Evolutionary conservation across 345 rosid genomes (phyloP), one percentile per base, ranked within the genome.

Genomic region (Ceriops tagal): DNA sequence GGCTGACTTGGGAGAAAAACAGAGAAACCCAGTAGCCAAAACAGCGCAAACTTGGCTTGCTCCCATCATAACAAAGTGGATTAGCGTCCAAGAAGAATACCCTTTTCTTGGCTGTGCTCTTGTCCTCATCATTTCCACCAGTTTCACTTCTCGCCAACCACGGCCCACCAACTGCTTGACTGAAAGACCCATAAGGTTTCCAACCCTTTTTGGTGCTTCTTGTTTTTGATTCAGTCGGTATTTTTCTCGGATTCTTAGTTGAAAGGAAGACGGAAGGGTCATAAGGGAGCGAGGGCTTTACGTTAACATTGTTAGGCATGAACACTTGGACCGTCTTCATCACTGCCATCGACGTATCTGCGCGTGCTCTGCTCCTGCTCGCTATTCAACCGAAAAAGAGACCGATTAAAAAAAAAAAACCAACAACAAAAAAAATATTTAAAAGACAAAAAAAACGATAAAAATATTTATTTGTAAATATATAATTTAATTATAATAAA

Each of bases 61-160:
- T 89, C 76, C 95, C 97, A 22, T 78, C 88, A 56, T 88, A 91
- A 80, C 97, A 89, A 34, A 93, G 82, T 39, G 98, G 96, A 77
- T 92, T 88, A 21, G 87, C 95, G 67, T 93, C 98, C 85, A 91
- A 79, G 71, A 93, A 83, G 82, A 91, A 93, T 3, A 89, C 95
- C 88, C 95, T 91, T 81, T 78, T 84, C 82, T 78, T 89, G 73
- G 49, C 61, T 67, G 68, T 61, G 15, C 75, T 73, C 58, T 65
- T 77, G 56, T 52, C 70, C 47, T 31, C 62, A 62, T 66, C 55
- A 56, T 66, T 64, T 53, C 68, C 59, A 46, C 46, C 19, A 53
- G 51, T 31, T 28, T 73, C 83, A 22, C 26, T 63, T 19, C 66
- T 62, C 1, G 65, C n/a, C 22, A 52, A 20, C 53, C 24, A 53